Evolutionary conservation across 352 stramenopile species (phyloP).

Genomic region (Phytopythium oedochilum): DNA sequence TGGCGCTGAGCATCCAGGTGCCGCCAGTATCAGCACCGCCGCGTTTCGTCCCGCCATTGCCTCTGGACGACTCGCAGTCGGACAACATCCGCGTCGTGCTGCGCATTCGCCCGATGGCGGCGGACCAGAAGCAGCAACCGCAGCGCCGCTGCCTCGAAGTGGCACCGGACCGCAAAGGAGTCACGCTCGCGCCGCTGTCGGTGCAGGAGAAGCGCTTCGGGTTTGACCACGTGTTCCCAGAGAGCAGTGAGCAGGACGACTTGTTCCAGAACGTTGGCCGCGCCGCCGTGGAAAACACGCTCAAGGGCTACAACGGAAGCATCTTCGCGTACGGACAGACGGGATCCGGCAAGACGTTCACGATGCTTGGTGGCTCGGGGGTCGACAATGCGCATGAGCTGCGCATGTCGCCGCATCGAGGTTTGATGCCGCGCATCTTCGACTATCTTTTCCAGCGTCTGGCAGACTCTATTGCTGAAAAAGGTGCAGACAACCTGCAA

Average conservation of each 20-base stretch:
- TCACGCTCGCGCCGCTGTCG: constrained; percentile 50
- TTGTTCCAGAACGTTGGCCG: constrained; percentile 76
- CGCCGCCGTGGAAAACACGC: constrained; percentile 73
- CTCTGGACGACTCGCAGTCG: constrained; percentile 16
- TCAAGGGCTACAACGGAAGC: constrained; percentile 86
- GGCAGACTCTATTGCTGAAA: constrained; percentile 31
- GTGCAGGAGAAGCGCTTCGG: constrained; percentile 78
- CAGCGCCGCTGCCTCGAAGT: constrained; percentile 51
- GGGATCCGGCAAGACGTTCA: constrained; percentile 86
- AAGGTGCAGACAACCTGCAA: constrained; percentile 31
- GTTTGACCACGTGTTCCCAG: constrained; percentile 81
- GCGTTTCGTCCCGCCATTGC: constrained; percentile 5
- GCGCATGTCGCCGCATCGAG: constrained; percentile 43
- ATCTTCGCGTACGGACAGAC: constrained; percentile 91
- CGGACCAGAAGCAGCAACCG: constrained; percentile 19
- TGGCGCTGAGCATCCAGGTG: constrained; percentile 1
- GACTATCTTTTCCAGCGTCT: constrained; percentile 74
- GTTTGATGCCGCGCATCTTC: constrained; percentile 81
- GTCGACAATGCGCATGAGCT: constrained; percentile 35
- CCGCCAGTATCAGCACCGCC: constrained; percentile 13
- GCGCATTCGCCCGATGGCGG: constrained; percentile 43
- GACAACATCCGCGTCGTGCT: constrained; percentile 76
- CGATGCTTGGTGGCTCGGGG: constrained; percentile 63
- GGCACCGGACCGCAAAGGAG: constrained; percentile 43
- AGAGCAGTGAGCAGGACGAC: constrained; percentile 67